Percentiles rank a stretch among this genome's conserved stretches.
Evolutionary conservation across 306 rosid genomes (phyloP).

Genomic region (Sesbania bispinosa): DNA sequence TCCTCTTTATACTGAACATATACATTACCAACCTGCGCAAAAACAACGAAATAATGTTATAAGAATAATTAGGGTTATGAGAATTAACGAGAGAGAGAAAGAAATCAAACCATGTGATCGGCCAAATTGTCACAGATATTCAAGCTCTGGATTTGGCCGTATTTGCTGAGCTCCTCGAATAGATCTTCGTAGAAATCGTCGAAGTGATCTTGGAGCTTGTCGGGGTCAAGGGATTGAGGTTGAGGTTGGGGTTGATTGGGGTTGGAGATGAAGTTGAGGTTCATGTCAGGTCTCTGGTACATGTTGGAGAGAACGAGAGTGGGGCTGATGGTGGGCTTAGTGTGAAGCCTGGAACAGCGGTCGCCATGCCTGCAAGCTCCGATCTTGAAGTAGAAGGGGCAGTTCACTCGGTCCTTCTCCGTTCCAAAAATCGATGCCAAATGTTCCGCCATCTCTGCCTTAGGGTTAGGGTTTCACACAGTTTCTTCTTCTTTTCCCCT

Average conservation of each 20-base stretch:
- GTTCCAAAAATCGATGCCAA: conserved; percentile 98
- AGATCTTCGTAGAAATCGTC: conserved; percentile 92
- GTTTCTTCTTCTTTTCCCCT: too few species aligned
- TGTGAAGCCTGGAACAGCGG: conserved; percentile 95
- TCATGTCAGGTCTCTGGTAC: conserved; percentile 83
- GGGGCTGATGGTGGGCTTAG: conserved; percentile 94
- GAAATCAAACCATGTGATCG: conserved; percentile 77
- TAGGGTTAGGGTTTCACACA: too few species aligned
- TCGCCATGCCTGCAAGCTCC: conserved; percentile 99
- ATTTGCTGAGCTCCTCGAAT: conserved; percentile 92
- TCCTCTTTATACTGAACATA: conserved; percentile 85
- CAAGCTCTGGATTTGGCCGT: conserved; percentile 88
- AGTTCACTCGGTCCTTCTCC: conserved; percentile 94
- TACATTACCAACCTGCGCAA: conserved; percentile 84
- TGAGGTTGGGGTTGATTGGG: conserved; percentile 48
- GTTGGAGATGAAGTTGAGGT: conserved; percentile 23
- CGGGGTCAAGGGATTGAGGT: conserved; percentile 70
- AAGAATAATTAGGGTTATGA: not conserved
- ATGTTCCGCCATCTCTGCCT: conserved; percentile 94
- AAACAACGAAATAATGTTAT: not conserved
- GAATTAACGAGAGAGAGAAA: too few species aligned
- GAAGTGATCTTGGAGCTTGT: conserved; percentile 89
- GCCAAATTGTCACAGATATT: conserved; percentile 97
- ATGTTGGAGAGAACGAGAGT: conserved; percentile 92
- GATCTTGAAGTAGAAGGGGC: conserved; percentile 99